Conservation (phyloP, 2,329 filamentous ascomycete genomes). For the Fonsecaea pedrosoi region DNA sequence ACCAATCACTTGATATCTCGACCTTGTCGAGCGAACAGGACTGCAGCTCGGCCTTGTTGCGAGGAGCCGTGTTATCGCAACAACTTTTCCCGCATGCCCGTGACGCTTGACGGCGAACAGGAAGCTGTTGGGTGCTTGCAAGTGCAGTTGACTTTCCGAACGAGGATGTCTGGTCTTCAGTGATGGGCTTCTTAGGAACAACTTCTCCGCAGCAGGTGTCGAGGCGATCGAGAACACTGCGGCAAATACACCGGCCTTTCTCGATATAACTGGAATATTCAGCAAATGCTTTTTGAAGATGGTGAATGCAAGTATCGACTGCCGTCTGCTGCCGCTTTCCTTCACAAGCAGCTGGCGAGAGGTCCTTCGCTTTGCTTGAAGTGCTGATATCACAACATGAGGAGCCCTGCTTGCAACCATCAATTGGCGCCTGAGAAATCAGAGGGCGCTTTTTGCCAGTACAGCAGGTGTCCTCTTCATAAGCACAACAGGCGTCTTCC, state of each 20-base stretch:
- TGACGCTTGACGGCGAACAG: neutral
- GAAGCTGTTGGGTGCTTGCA: neutral
- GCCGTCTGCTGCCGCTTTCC: neutral
- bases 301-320: slow-evolving; percentile 36
- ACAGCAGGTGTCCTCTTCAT: neutral
- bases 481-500: neutral
- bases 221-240: slow-evolving; percentile 33
- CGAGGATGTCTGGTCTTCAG: neutral
- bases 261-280: slow-evolving; percentile 41
- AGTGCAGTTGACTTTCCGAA: neutral
- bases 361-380: neutral
- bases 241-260: slow-evolving; percentile 41
- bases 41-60: neutral
- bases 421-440: neutral
- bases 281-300: slow-evolving; percentile 39
- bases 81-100: neutral
- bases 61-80: neutral
- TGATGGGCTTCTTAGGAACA: slow-evolving; percentile 15
- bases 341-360: neutral
- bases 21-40: neutral
- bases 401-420: neutral
- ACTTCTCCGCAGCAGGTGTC: slow-evolving; percentile 6
- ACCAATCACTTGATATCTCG: slow-evolving; percentile 9
- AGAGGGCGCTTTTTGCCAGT: neutral
- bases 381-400: neutral